Evolutionary conservation across 495 filamentous ascomycete species (phyloP), one percentile per base, ranked within the genome.

Genomic region (Lasiosphaeriaceae sp.): DNA sequence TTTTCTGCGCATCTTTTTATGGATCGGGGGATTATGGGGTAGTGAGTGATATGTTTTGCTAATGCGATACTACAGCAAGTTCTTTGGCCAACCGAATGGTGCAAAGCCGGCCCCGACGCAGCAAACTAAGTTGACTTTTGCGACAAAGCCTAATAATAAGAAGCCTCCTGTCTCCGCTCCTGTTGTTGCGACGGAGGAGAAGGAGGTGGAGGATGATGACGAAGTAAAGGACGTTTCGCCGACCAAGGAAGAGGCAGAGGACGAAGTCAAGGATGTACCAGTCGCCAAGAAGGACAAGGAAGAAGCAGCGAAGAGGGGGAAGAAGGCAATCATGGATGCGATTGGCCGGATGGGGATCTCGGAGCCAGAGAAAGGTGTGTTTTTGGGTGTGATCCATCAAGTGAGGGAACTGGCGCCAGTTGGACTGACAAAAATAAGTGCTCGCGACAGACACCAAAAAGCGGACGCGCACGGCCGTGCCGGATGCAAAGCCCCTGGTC

Each of bases 61-160:
- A 47, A 20, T 17, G 14, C 7, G 35, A 19, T 37, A 3, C 2
- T 47, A 23, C 37, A 91, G 87, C 41, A 88, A 86, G 65, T 91
- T 90, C 77, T 90, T 91, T 66, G 78, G 77, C 24, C 71, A 80
- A 50, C 74, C 77, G 3, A 79, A 81, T 63, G 82, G 80, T 29
- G 66, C 74, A 2, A 80, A 78, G 43, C 59, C 75, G 4, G 78
- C 81, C 8, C 79, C 80, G 3, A 80, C 81, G 26, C 85, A 88
- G 69, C 91, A 96, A 71, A 85, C 89, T 2, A 94, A 84, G 43
- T 73, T 91, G 17, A 77, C 85, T 1, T 90, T 91, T 60, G 79
- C 80, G 7, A 77, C 80, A 11, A 84, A 80, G 61, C 56, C 76
- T 26, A 11, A 31, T 4, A 9, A 31, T 39, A 26, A 29, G 19